Conservation (phyloP, 176 grass and related monocot species). For the sorghum (Sorghum bicolor) region DNA sequence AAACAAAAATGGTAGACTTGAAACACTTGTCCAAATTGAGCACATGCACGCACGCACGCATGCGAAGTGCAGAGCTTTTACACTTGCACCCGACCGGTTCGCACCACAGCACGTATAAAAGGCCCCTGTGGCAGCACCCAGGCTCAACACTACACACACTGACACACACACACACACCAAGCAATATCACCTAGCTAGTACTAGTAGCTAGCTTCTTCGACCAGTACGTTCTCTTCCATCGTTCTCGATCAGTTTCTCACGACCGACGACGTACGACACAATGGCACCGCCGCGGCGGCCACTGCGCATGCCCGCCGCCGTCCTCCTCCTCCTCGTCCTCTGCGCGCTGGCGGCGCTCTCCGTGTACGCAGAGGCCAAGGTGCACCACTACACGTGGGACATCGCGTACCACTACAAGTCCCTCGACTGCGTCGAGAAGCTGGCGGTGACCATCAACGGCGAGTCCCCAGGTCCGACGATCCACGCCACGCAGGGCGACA, state of each 20-base stretch:
- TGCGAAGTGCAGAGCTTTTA: too few relatives aligned
- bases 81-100: background rate
- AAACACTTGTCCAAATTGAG: too few relatives aligned
- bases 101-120: background rate
- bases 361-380: slow-evolving; percentile 22
- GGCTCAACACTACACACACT: background rate
- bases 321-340: background rate
- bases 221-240: background rate
- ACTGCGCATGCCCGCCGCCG: background rate
- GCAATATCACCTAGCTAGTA: background rate
- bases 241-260: background rate
- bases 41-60: too few relatives aligned
- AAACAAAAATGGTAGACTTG: too few relatives aligned
- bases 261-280: background rate
- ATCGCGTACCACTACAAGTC: slow-evolving; percentile 58
- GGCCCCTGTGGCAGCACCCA: background rate
- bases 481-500: slow-evolving; percentile 53
- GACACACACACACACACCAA: background rate
- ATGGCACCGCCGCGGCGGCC: background rate
- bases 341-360: background rate
- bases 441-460: slow-evolving; percentile 71
- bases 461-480: slow-evolving; percentile 63
- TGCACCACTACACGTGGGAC: slow-evolving; percentile 65
- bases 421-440: slow-evolving; percentile 59
- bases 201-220: background rate